Conservation (phyloP, 2,329 filamentous ascomycete genomes). For the Dothistroma septosporum region DNA sequence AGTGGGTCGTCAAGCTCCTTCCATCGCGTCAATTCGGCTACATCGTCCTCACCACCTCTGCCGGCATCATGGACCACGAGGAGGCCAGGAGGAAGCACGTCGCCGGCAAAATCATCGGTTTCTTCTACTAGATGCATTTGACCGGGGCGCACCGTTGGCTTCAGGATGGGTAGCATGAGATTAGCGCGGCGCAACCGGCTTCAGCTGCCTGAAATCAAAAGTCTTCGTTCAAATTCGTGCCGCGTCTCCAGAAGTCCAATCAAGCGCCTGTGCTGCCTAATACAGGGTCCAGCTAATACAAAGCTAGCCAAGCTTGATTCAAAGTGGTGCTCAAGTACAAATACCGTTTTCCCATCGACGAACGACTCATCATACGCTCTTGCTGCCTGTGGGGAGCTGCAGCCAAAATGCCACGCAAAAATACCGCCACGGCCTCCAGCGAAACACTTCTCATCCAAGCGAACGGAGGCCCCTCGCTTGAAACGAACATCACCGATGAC, state of each 20-base stretch:
- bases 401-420: neutral
- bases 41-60: constrained; percentile 97
- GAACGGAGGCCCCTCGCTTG: neutral
- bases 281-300: neutral
- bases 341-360: neutral
- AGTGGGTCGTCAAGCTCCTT: constrained; percentile 99
- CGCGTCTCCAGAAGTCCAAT: neutral
- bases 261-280: neutral
- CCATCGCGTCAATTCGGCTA: constrained; percentile 99
- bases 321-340: neutral
- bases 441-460: neutral
- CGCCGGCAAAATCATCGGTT: constrained; percentile 97
- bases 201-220: constrained; percentile 22
- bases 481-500: neutral
- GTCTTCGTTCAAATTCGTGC: constrained; percentile 9
- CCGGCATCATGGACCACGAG: constrained; percentile 99
- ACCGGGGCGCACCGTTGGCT: constrained; percentile 7
- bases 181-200: constrained; percentile 16
- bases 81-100: constrained; percentile 99
- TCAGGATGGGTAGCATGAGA: constrained; percentile 8
- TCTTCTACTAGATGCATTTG: constrained; percentile 72
- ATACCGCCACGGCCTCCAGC: neutral
- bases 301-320: neutral
- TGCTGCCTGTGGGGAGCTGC: neutral
- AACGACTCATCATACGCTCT: neutral